A percentile compares a stretch with the other conserved stretches of the same genome.
These are phyloP conservation scores for Leavenworthia alabamica DNA, from an alignment of 345 rosid species.

Conservation along the genomic window DNA sequence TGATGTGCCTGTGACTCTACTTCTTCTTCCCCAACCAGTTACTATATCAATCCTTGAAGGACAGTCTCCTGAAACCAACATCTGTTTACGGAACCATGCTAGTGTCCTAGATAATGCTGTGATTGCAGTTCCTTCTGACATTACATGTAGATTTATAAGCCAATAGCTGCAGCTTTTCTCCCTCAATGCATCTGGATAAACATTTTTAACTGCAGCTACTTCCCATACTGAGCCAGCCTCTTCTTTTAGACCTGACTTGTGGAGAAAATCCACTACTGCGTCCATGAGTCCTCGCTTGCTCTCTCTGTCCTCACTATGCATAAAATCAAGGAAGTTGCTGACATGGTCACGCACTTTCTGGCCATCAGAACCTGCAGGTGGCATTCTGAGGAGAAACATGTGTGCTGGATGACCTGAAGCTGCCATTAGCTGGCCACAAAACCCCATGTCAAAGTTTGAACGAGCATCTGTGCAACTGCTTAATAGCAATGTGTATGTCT, in stretches of 20 bases:
- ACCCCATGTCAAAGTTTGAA: constrained; percentile 63
- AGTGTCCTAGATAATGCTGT: constrained; percentile 77
- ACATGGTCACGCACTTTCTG: constrained; percentile 82
- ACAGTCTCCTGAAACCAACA: constrained; percentile 66
- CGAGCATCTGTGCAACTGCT: constrained; percentile 86
- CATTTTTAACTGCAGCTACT: constrained; percentile 69
- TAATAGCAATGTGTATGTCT: constrained; percentile 82
- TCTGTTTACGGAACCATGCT: constrained; percentile 79
- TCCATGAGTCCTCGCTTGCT: constrained; percentile 96
- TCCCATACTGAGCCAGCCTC: constrained; percentile 98
- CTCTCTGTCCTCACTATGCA: constrained; percentile 98
- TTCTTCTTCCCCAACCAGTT: constrained; percentile 93
- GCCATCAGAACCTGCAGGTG: constrained; percentile 86
- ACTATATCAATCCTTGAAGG: constrained; percentile 87
- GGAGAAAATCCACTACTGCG: constrained; percentile 87
- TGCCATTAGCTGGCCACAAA: constrained; percentile 75
- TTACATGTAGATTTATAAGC: constrained; percentile 93
- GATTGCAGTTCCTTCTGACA: constrained; percentile 96
- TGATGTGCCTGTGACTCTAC: constrained; percentile 85
- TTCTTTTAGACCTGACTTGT: constrained; percentile 93
- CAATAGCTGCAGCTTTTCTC: constrained; percentile 82
- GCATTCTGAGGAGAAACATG: constrained; percentile 67
- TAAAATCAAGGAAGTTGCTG: constrained; percentile 67
- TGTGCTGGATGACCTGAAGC: constrained; percentile 89
- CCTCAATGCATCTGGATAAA: constrained; percentile 76